Conservation (phyloP, 345 rosid species). For the Heritiera fomes region DNA sequence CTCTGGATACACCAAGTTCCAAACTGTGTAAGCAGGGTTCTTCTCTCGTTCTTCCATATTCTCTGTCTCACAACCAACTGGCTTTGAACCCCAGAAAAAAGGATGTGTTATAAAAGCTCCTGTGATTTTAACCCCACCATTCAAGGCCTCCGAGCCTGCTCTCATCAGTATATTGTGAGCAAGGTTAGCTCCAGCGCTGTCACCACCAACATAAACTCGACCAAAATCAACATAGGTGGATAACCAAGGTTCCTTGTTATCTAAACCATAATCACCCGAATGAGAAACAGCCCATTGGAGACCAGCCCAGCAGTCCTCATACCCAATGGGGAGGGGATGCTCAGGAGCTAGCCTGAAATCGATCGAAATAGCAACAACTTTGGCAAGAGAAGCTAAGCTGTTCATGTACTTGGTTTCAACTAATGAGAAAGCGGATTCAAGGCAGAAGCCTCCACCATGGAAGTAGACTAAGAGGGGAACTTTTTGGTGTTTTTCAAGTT, state of each 20-base stretch:
- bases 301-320: conserved; percentile 49
- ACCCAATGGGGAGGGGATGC: conserved; percentile 36
- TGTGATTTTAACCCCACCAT: conserved; percentile 28
- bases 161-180: conserved; percentile 35
- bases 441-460: conserved; percentile 50
- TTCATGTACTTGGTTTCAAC: conserved; percentile 26
- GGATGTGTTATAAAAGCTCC: conserved; percentile 46
- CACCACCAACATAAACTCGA: conserved; percentile 39
- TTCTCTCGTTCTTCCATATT: conserved; percentile 17
- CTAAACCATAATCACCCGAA: not conserved
- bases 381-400: conserved; percentile 30
- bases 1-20: conserved; percentile 37
- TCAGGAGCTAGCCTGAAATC: conserved; percentile 55
- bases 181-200: conserved; percentile 51
- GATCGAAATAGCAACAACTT: conserved; percentile 38
- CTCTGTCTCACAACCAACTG: conserved; percentile 36
- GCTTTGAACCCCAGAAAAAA: conserved; percentile 53
- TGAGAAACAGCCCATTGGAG: conserved; percentile 46
- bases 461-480: conserved; percentile 43
- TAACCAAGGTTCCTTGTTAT: conserved; percentile 44
- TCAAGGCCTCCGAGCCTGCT: conserved; percentile 29
- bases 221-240: conserved; percentile 35
- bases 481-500: conserved; percentile 20
- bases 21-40: not conserved
- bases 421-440: conserved; percentile 40